Percentiles rank a stretch among this genome's conserved stretches.
phyloP scores from a whole-genome alignment of 345 rosid species.

The Gossypium rotundifolium region DNA sequence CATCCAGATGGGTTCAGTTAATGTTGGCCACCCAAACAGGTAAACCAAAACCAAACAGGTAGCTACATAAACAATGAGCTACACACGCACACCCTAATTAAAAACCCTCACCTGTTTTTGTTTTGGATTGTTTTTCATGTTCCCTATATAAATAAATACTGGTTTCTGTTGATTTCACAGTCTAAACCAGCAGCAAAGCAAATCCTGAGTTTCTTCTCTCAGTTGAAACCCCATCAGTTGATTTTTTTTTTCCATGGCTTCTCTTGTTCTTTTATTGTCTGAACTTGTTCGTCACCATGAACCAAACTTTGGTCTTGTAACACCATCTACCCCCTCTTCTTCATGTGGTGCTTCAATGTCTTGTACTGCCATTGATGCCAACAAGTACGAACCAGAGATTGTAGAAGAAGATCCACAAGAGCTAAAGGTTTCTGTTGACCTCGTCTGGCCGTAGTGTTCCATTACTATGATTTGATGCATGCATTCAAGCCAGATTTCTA shows the following conservation, averaged over 20 bases:
- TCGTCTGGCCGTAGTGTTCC: neutral
- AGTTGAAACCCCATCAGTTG: neutral
- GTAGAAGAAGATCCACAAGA: neutral
- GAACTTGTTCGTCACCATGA: slow-evolving; percentile 17
- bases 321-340: neutral
- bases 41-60: neutral
- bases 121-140: neutral
- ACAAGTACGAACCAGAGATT: neutral
- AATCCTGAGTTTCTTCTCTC: neutral
- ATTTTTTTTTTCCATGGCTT: slow-evolving; percentile 8
- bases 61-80: neutral
- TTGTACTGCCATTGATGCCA: neutral
- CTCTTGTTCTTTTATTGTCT: slow-evolving; percentile 19
- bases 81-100: neutral
- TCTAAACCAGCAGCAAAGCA: neutral
- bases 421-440: neutral
- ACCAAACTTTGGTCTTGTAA: neutral
- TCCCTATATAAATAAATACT: neutral
- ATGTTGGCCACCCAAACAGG: neutral
- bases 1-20: neutral
- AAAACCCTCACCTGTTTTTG: neutral
- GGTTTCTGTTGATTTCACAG: neutral
- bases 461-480: too few species aligned
- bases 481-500: too few species aligned
- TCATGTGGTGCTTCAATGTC: neutral